Evolutionary conservation across 352 stramenopile species (phyloP).

Genomic region (Globisporangium irregulare): DNA sequence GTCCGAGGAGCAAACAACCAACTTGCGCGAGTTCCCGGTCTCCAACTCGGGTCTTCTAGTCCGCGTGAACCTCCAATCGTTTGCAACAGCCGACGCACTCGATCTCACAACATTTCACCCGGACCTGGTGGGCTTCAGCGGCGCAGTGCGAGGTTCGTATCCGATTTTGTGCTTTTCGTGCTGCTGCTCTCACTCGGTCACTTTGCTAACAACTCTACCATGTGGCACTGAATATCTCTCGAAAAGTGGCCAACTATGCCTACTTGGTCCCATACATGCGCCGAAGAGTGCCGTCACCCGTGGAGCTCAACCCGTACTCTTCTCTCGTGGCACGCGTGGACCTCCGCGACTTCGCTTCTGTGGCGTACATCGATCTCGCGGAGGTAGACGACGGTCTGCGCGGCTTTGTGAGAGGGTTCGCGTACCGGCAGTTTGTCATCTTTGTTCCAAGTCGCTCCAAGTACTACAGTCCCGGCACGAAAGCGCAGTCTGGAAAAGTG

Average conservation of each 20-base stretch:
- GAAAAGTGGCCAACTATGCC: conserved; percentile 54
- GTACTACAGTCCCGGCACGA: conserved; percentile 25
- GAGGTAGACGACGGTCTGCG: conserved; percentile 43
- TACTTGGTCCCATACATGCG: conserved; percentile 80
- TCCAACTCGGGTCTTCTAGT: conserved; percentile 61
- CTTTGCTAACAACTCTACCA: conserved; percentile 3
- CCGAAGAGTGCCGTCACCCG: conserved; percentile 29
- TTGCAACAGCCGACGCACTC: conserved; percentile 38
- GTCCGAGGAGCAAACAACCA: conserved; percentile 51
- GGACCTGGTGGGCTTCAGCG: conserved; percentile 65
- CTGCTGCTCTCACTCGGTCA: neutral
- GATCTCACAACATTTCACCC: conserved; percentile 47
- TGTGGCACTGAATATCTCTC: neutral
- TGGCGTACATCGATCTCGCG: conserved; percentile 54
- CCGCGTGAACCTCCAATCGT: conserved; percentile 51
- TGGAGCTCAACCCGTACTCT: conserved; percentile 56
- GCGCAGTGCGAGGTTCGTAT: conserved; percentile 41
- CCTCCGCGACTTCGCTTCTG: conserved; percentile 53
- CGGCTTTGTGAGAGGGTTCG: conserved; percentile 69
- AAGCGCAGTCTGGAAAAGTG: conserved; percentile 60
- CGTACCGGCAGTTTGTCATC: conserved; percentile 72
- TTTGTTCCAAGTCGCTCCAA: conserved; percentile 49
- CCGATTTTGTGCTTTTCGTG: neutral
- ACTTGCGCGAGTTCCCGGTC: conserved; percentile 70
- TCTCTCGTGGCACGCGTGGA: conserved; percentile 59